Conservation (phyloP, 2,329 filamentous ascomycete species). For the Gyromitra esculenta region DNA sequence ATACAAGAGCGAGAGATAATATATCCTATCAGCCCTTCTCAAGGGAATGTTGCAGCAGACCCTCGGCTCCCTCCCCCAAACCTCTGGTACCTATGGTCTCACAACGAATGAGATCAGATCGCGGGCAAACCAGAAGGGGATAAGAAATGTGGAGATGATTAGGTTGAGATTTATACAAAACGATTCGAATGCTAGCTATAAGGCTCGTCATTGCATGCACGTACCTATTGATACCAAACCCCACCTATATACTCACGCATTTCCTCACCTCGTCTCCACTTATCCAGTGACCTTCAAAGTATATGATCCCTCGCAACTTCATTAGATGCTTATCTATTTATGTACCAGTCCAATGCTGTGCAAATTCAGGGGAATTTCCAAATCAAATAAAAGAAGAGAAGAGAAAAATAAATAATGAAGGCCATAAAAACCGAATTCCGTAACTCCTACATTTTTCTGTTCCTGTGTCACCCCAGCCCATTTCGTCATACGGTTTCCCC, state of each 20-base stretch:
- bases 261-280: neutral
- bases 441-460: constrained; percentile 40
- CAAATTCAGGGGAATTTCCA: constrained; percentile 5
- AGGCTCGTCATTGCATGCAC: neutral
- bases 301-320: constrained; percentile 3
- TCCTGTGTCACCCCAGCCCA: constrained; percentile 10
- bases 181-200: neutral
- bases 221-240: too few species aligned
- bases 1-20: neutral
- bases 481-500: constrained; percentile 5
- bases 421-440: constrained; percentile 23
- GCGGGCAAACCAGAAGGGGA: neutral
- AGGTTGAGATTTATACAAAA: neutral
- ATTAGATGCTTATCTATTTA: constrained; percentile 26
- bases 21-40: neutral
- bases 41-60: neutral
- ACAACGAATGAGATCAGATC: neutral
- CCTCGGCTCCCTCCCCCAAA: neutral
- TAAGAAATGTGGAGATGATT: neutral
- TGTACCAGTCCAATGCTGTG: constrained; percentile 4
- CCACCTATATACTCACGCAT: too few species aligned
- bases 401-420: neutral
- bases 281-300: neutral
- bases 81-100: neutral
- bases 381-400: neutral